Percentiles rank a stretch among this genome's conserved stretches.
These are phyloP conservation scores for Xylariomycetidae sp. DNA, from an alignment of 2,329 filamentous ascomycete genomes.

Conservation along the genomic window DNA sequence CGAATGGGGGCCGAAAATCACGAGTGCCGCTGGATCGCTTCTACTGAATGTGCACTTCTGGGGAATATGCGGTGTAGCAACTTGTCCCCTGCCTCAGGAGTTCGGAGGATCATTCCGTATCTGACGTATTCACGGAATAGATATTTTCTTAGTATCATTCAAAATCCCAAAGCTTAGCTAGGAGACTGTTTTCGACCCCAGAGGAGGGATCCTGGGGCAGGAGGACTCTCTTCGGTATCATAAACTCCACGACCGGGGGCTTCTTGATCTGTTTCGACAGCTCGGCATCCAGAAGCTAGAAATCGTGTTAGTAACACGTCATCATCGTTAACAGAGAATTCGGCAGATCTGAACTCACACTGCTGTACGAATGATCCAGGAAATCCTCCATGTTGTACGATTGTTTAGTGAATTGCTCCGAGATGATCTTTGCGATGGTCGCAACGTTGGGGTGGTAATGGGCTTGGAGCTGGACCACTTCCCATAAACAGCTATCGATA, in stretches of 20 bases:
- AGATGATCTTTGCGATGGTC: conserved; percentile 86
- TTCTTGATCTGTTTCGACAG: conserved; percentile 80
- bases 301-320: conserved; percentile 26
- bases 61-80: no score
- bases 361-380: conserved; percentile 86
- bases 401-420: conserved; percentile 95
- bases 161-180: conserved; percentile 61
- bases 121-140: no score
- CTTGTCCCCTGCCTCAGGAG: no score
- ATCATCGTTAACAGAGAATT: conserved; percentile 2
- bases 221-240: conserved; percentile 85
- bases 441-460: conserved; percentile 98
- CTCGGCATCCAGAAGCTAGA: conserved; percentile 76
- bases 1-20: no score
- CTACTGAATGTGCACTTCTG: no score
- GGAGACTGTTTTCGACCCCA: conserved; percentile 46
- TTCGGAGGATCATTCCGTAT: no score
- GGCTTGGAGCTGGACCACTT: conserved; percentile 81
- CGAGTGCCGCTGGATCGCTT: no score
- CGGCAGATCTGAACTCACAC: conserved; percentile 47
- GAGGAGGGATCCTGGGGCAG: conserved; percentile 44
- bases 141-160: conserved; percentile 22
- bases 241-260: conserved; percentile 82
- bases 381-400: conserved; percentile 97
- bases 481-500: conserved; percentile 92